Conservation (phyloP, 108 stramenopile species). For the Discostella stelligeroides region DNA sequence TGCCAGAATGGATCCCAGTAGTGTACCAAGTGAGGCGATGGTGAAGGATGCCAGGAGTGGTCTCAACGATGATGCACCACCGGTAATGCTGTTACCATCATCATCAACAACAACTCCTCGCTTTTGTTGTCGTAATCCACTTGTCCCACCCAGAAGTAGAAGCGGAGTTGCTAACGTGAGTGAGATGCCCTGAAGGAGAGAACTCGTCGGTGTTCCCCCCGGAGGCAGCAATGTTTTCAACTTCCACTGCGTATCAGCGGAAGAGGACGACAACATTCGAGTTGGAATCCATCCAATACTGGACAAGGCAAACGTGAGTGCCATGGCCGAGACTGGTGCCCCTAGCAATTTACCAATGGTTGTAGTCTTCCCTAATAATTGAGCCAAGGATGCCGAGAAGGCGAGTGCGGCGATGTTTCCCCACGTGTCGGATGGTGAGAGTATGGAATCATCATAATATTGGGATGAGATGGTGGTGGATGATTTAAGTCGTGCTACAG, state of each 20-base stretch:
- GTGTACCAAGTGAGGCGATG: constrained; percentile 60
- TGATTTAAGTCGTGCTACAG: not conserved
- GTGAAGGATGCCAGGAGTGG: constrained; percentile 65
- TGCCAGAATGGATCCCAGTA: constrained; percentile 61
- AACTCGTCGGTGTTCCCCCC: constrained; percentile 56
- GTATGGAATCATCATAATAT: constrained; percentile 15
- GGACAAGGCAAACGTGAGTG: constrained; percentile 69
- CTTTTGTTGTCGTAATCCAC: constrained; percentile 21
- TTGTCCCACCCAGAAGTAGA: constrained; percentile 76
- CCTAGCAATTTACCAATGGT: constrained; percentile 66
- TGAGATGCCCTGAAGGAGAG: constrained; percentile 28
- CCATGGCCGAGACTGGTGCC: constrained; percentile 85
- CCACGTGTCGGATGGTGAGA: constrained; percentile 58
- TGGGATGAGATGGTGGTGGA: not conserved
- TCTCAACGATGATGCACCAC: constrained; percentile 49
- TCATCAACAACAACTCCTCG: too few relatives aligned
- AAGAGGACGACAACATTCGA: not conserved
- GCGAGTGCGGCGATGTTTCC: constrained; percentile 68
- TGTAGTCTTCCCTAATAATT: constrained; percentile 62
- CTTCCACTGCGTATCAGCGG: not conserved
- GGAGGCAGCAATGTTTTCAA: constrained; percentile 47
- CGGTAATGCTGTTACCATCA: too few relatives aligned
- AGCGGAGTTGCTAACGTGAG: constrained; percentile 77
- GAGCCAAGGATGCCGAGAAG: constrained; percentile 53
- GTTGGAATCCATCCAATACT: constrained; percentile 51